These are phyloP conservation scores for Colletotrichum orchidophilum DNA, from an alignment of 2,329 filamentous ascomycete species.

Conservation along the genomic window DNA sequence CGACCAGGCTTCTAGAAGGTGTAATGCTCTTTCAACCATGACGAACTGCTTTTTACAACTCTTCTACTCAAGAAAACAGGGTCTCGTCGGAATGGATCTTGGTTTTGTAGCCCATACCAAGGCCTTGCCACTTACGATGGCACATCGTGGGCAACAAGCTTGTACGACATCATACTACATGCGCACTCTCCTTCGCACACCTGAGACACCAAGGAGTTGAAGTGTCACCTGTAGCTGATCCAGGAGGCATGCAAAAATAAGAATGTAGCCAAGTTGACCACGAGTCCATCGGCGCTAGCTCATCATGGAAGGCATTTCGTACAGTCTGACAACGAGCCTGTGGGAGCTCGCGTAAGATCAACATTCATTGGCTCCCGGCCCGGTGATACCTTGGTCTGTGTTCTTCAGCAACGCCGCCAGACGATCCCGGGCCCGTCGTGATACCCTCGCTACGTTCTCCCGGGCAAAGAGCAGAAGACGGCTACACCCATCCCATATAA, in stretches of 20 bases:
- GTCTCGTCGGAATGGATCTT: background rate
- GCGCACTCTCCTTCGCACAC: no score
- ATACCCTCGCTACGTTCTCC: background rate
- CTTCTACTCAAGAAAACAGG: background rate
- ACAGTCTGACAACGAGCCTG: slow-evolving; percentile 20
- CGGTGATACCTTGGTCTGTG: slow-evolving; percentile 21
- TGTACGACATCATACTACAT: background rate
- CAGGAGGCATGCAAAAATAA: background rate
- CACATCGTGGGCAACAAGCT: background rate
- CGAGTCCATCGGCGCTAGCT: slow-evolving; percentile 11
- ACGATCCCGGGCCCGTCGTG: slow-evolving; percentile 7
- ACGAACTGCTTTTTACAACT: background rate
- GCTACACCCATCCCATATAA: slow-evolving; percentile 8
- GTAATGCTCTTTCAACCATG: no score
- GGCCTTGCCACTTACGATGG: background rate
- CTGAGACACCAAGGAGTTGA: background rate
- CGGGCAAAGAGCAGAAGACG: background rate
- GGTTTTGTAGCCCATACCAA: background rate
- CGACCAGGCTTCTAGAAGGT: slow-evolving; percentile 4
- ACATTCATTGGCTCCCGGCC: slow-evolving; percentile 27
- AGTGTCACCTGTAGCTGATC: background rate
- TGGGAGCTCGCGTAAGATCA: slow-evolving; percentile 30
- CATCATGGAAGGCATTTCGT: background rate
- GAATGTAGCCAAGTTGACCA: background rate
- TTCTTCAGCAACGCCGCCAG: slow-evolving; percentile 7